Base-by-base conservation (phyloP, 1,284 basidiomycete species). In the Puccinia brachypodii region DNA sequence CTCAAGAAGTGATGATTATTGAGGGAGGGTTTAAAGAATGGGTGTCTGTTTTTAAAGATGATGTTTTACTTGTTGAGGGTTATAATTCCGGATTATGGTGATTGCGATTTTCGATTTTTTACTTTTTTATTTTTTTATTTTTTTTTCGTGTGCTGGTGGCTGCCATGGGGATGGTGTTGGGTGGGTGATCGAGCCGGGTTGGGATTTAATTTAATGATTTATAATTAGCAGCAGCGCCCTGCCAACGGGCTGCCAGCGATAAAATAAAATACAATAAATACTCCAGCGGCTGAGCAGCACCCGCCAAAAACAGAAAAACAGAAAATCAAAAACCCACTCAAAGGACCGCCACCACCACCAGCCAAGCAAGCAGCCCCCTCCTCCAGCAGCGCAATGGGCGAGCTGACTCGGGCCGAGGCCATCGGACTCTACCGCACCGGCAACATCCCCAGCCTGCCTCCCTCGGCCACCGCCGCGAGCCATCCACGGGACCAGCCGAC, bases 391-490 rank as follows among this genome's bases (percentile, higher is more conserved):
- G 33, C n/a, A 9, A 69, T 66, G 22, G 64, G 44, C 25, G 77
- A 79, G 25, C 36, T 79, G 33, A 58, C 47, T 25, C 47, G 77
- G 19, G 66, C 77, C n/a, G 77, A 79, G 25, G 68, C 77, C 19
- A 79, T 79, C 50, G 68, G 77, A 50, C 68, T 71, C 0, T 71
- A 71, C 53, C 42, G 68, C 0, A 42, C 62, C 44, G 76, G 76
- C 8, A 77, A 69, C 40, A 22, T 77, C 19, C 62, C 74, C 16
- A 76, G n/a, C 47, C 31, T 42, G 1, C 60, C 53, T 14, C 44
- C 40, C 42, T 44, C 38, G 11, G 28, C 56, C 38, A 40, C 13
- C 56, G 33, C 13, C 73, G 19, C 64, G 33, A 14, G 38, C 36
- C 40, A 40, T 19, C 8, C 47, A 9, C 33, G 33, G 6, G 4